These are phyloP conservation scores for Ambrosiella xylebori DNA, from an alignment of 2,329 filamentous ascomycete genomes.

Conservation along the genomic window DNA sequence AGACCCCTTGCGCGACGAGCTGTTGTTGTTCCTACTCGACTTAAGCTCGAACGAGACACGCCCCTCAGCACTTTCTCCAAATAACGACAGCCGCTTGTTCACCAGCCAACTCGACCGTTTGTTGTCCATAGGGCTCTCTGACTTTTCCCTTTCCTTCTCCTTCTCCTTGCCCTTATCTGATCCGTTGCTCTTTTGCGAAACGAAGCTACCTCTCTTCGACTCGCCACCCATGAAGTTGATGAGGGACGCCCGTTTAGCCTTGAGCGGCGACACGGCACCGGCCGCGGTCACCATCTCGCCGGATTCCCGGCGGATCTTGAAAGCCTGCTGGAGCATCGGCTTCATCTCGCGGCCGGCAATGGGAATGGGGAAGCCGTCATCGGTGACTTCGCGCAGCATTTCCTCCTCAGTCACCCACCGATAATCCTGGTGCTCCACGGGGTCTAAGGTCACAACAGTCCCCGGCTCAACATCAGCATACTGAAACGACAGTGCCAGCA, in stretches of 20 bases:
- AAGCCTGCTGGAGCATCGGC: conserved; percentile 11
- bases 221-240: not conserved
- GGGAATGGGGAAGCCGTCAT: conserved; percentile 18
- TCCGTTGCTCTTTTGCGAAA: not conserved
- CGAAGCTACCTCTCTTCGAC: not conserved
- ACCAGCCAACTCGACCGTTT: not conserved
- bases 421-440: conserved; percentile 25
- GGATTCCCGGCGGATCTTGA: conserved; percentile 10
- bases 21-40: not conserved
- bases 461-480: conserved; percentile 18
- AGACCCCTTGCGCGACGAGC: not conserved
- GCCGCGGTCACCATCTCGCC: not conserved
- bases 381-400: conserved; percentile 17
- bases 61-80: not conserved
- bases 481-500: conserved; percentile 22
- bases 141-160: not conserved
- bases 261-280: not conserved
- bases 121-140: not conserved
- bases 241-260: not conserved
- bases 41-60: not conserved
- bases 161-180: not conserved
- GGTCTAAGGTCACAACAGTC: conserved; percentile 21
- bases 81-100: not conserved
- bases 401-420: conserved; percentile 25
- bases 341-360: conserved; percentile 17